A percentile compares a stretch with the other conserved stretches of the same genome.
These are phyloP conservation scores for Globisporangium iwayamae DNA, from an alignment of 352 stramenopile species.

Conservation along the genomic window DNA sequence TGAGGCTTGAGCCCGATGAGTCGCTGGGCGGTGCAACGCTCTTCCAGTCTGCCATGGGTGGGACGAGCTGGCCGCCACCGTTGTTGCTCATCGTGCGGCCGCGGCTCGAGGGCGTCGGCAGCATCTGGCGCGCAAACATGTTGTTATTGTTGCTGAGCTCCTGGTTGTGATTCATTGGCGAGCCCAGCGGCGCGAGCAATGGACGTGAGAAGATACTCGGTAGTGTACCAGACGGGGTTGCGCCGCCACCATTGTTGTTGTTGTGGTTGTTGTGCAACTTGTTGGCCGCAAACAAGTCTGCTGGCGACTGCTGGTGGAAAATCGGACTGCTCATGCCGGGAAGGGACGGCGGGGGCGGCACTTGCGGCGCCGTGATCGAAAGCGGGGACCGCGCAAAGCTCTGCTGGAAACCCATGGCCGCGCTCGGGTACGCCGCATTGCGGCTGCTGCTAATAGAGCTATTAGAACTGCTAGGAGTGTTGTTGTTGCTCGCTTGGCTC, in stretches of 20 bases:
- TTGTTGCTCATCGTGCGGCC: background rate
- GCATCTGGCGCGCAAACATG: constrained; percentile 5
- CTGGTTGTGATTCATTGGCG: constrained; percentile 16
- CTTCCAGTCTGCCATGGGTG: constrained; percentile 14
- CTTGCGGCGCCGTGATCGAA: constrained; percentile 42
- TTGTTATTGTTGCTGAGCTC: background rate
- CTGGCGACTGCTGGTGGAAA: constrained; percentile 23
- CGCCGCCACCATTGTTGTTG: constrained; percentile 10
- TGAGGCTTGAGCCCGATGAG: background rate
- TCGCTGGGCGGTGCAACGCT: constrained; percentile 4
- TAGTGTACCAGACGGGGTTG: constrained; percentile 27
- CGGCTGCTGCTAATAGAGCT: background rate
- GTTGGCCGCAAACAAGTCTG: constrained; percentile 26
- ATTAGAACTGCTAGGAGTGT: background rate
- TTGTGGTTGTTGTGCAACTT: background rate
- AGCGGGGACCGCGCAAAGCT: constrained; percentile 26
- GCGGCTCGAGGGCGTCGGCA: constrained; percentile 14
- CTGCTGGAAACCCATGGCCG: constrained; percentile 11
- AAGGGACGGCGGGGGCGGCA: constrained; percentile 12
- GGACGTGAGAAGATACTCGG: constrained; percentile 48
- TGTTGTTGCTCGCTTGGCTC: constrained; percentile 6
- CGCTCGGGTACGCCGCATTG: constrained; percentile 15
- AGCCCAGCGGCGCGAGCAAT: constrained; percentile 35
- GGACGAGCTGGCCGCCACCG: background rate
- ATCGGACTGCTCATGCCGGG: constrained; percentile 23